A percentile compares a stretch with the other conserved stretches of the same genome.
Conservation (phyloP, 306 rosid genomes). For the Begonia masoniana region DNA sequence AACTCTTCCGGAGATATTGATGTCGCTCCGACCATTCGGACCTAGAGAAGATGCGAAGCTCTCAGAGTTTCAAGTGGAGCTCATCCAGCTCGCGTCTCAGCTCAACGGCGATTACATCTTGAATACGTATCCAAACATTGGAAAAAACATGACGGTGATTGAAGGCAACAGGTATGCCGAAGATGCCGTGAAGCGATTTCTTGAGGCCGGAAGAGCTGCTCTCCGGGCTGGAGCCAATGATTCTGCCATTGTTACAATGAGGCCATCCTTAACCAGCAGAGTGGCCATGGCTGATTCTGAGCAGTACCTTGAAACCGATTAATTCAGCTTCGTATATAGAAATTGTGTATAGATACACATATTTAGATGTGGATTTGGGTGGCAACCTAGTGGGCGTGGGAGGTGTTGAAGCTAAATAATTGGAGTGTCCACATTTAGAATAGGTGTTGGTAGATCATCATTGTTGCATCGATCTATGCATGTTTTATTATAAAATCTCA, state of each 20-base stretch:
- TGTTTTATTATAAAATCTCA: too few relatives aligned
- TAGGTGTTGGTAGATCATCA: too few relatives aligned
- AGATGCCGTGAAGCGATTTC: conserved; percentile 80
- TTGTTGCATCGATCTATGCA: too few relatives aligned
- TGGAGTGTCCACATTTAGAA: too few relatives aligned
- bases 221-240: conserved; percentile 82
- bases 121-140: conserved; percentile 63
- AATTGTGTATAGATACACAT: background rate
- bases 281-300: conserved; percentile 16
- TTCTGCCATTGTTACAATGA: conserved; percentile 77
- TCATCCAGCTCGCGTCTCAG: conserved; percentile 94
- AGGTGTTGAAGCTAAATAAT: too few relatives aligned
- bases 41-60: conserved; percentile 56
- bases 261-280: conserved; percentile 83
- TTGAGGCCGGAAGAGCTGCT: conserved; percentile 81
- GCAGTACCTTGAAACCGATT: conserved; percentile 19
- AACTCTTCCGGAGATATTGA: conserved; percentile 60
- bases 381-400: too few relatives aligned
- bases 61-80: conserved; percentile 80
- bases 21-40: conserved; percentile 50
- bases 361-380: background rate
- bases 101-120: conserved; percentile 78
- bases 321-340: conserved; percentile 1
- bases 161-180: conserved; percentile 81
- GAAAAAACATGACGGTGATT: conserved; percentile 56